Evolutionary conservation across 495 filamentous ascomycete species (phyloP).

Genomic region (Aspergillus mulundensis): DNA sequence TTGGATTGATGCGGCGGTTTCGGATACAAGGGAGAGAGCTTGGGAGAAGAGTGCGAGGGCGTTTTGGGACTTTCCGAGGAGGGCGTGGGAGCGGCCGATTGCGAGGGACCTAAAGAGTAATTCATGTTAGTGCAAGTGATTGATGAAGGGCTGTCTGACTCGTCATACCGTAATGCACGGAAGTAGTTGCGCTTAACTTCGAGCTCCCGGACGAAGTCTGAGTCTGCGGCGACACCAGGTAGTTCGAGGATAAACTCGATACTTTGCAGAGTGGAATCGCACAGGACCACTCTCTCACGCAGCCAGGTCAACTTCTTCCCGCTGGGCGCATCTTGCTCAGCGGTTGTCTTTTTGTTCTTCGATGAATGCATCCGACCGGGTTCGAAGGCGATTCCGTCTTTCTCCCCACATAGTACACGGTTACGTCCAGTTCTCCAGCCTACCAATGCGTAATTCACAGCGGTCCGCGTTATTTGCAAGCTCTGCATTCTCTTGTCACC

Average conservation of each 20-base stretch:
- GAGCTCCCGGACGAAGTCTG: slow-evolving; percentile 67
- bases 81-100: slow-evolving; percentile 76
- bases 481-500: slow-evolving; percentile 87
- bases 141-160: neutral
- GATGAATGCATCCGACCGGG: slow-evolving; percentile 47
- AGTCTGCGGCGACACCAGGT: slow-evolving; percentile 86
- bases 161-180: slow-evolving; percentile 71
- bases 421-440: slow-evolving; percentile 95
- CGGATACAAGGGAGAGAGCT: slow-evolving; percentile 52
- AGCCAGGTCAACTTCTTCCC: slow-evolving; percentile 71
- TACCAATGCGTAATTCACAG: slow-evolving; percentile 87
- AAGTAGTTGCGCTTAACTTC: slow-evolving; percentile 80
- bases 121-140: slow-evolving; percentile 7
- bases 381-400: slow-evolving; percentile 66
- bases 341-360: slow-evolving; percentile 41
- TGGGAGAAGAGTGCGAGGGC: slow-evolving; percentile 79
- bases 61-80: slow-evolving; percentile 68
- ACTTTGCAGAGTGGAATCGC: slow-evolving; percentile 85
- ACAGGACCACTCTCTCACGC: slow-evolving; percentile 86
- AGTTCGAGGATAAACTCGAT: slow-evolving; percentile 86
- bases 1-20: slow-evolving; percentile 33
- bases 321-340: slow-evolving; percentile 58
- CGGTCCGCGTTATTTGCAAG: slow-evolving; percentile 85
- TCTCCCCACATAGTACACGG: slow-evolving; percentile 73
- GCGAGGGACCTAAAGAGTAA: slow-evolving; percentile 62